phyloP scores from a whole-genome alignment of 495 filamentous ascomycete species.

The Penicillium mononematosum region DNA sequence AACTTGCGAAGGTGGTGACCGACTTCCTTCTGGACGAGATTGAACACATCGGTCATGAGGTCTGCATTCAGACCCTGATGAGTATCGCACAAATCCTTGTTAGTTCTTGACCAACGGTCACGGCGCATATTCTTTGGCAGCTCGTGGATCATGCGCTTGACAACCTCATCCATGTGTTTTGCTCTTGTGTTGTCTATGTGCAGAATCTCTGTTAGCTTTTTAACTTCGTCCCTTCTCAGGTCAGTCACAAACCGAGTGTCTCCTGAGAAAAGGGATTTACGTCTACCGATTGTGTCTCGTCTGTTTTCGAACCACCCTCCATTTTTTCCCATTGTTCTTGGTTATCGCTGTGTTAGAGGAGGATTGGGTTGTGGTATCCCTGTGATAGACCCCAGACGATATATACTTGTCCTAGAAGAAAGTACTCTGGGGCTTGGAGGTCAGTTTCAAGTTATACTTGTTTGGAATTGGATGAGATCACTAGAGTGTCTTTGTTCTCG shows the following conservation, averaged over 20 bases:
- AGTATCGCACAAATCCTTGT: slow-evolving; percentile 12
- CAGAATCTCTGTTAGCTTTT: slow-evolving; percentile 26
- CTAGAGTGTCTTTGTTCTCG: neutral
- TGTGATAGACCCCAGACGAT: neutral
- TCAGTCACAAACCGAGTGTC: slow-evolving; percentile 23
- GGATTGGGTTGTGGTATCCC: no score
- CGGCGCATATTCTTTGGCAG: slow-evolving; percentile 21
- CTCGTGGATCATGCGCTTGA: slow-evolving; percentile 13
- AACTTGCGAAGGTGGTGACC: slow-evolving; percentile 24
- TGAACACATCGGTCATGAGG: slow-evolving; percentile 22
- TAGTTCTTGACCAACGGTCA: slow-evolving; percentile 1
- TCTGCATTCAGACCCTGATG: slow-evolving; percentile 26
- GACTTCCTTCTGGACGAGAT: slow-evolving; percentile 28
- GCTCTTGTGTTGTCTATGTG: slow-evolving; percentile 18
- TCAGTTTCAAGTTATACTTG: neutral
- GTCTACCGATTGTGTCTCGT: neutral
- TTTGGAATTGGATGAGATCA: neutral
- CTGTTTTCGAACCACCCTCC: neutral
- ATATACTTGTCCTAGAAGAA: neutral
- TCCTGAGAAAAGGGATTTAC: slow-evolving; percentile 1
- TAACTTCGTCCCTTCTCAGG: slow-evolving; percentile 23
- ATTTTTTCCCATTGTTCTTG: slow-evolving; percentile 1
- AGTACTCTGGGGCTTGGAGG: neutral
- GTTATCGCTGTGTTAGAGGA: no score
- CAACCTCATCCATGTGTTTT: neutral